Conservation (phyloP, 2,329 filamentous ascomycete genomes). For the Epichloe brachyelytri region DNA sequence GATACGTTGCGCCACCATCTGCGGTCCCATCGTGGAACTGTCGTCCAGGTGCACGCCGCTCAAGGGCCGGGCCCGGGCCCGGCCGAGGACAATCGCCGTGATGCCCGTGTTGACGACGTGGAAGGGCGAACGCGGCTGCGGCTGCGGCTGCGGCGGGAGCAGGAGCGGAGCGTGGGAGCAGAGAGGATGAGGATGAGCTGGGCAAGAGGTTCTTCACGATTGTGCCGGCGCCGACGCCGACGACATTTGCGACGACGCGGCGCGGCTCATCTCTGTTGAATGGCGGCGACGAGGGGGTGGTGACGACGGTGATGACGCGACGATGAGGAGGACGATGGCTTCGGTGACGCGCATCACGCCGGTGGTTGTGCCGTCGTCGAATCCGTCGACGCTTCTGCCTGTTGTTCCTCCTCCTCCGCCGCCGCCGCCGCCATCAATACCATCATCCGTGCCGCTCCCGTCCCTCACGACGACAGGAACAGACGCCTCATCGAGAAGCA, state of each 20-base stretch:
- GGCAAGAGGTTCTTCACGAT: conserved; percentile 18
- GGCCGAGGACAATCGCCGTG: too few species aligned
- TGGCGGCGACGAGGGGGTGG: background rate
- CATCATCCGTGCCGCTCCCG: background rate
- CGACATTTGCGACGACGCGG: conserved; percentile 13
- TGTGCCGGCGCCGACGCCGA: conserved; percentile 14
- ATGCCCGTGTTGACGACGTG: too few species aligned
- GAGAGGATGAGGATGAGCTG: background rate
- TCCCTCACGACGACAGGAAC: too few species aligned
- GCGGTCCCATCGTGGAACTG: conserved; percentile 30
- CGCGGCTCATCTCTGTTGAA: background rate
- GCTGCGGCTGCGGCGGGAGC: too few species aligned
- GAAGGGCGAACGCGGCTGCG: too few species aligned
- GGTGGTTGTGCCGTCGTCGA: background rate
- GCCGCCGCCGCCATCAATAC: background rate
- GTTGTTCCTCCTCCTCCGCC: background rate
- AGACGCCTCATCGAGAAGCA: background rate
- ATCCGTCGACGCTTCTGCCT: background rate
- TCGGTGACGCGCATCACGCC: conserved; percentile 5
- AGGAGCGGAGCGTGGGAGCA: too few species aligned
- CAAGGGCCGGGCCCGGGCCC: too few species aligned
- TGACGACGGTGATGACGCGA: background rate
- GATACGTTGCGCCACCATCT: conserved; percentile 26
- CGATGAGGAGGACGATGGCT: too few species aligned
- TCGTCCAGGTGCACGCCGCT: conserved; percentile 21